These are phyloP conservation scores for Talaromyces trachyspermus DNA, from an alignment of 495 filamentous ascomycete species.

Conservation along the genomic window DNA sequence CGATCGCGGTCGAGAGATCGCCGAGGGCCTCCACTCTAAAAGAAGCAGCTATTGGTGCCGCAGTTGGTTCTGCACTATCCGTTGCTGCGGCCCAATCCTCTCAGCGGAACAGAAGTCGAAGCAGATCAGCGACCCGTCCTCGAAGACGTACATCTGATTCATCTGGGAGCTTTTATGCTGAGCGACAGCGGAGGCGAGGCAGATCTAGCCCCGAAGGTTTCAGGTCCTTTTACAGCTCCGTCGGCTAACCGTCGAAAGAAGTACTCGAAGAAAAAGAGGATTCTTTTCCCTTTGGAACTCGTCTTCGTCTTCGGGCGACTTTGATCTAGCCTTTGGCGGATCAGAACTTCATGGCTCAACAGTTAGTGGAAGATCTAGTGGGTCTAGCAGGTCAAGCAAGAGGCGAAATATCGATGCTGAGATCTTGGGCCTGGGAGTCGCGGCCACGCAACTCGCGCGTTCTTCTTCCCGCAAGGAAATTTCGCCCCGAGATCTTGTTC, in stretches of 20 bases:
- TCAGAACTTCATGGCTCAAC: conserved; percentile 17
- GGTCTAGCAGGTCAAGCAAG: conserved; percentile 21
- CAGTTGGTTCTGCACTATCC: conserved; percentile 36
- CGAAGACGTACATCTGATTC: conserved; percentile 24
- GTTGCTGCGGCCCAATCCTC: conserved; percentile 19
- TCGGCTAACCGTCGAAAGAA: conserved; percentile 41
- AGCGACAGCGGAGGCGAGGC: conserved; percentile 22
- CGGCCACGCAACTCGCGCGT: conserved; percentile 45
- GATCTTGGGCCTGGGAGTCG: conserved; percentile 48
- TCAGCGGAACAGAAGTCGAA: conserved; percentile 18
- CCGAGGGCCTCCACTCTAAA: conserved; percentile 26
- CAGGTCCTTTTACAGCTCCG: conserved; percentile 39
- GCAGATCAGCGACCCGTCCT: conserved; percentile 22
- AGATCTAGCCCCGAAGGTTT: conserved; percentile 25
- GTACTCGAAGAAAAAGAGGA: conserved; percentile 35
- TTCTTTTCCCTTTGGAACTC: conserved; percentile 56
- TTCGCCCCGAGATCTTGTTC: conserved; percentile 17
- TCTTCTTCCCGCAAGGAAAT: conserved; percentile 28
- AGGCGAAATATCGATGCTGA: conserved; percentile 46
- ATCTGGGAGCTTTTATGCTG: conserved; percentile 26
- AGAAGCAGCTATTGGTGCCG: conserved; percentile 38
- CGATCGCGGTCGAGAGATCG: conserved; percentile 30
- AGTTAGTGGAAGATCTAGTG: conserved; percentile 22
- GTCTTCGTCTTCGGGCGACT: conserved; percentile 53
- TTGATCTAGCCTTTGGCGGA: conserved; percentile 43